Conservation (phyloP, 768 basidiomycete species). For the Boletus vinaceobasis region DNA sequence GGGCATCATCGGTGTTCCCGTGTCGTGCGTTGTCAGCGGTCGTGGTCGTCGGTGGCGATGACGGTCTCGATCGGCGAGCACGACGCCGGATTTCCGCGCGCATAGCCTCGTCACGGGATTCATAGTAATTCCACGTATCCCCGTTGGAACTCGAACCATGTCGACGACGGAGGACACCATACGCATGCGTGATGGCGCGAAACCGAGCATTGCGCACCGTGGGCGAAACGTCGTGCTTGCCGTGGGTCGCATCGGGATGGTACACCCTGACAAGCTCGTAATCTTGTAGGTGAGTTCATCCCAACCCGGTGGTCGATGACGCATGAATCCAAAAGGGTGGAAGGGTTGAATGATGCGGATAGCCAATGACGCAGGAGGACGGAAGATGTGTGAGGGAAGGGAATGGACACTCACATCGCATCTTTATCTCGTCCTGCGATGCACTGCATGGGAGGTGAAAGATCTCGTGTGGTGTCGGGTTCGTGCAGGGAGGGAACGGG, state of each 20-base stretch:
- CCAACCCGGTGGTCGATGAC: neutral
- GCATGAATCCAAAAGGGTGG: neutral
- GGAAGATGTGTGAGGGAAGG: neutral
- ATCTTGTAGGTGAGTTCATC: slow-evolving; percentile 39
- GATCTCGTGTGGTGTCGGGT: slow-evolving; percentile 68
- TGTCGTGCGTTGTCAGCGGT: neutral
- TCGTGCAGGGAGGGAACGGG: slow-evolving; percentile 51
- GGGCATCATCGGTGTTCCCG: neutral
- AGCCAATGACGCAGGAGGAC: neutral
- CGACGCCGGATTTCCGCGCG: slow-evolving; percentile 53
- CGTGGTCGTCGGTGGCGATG: slow-evolving; percentile 25
- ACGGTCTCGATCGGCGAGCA: slow-evolving; percentile 24
- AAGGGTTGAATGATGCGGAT: neutral
- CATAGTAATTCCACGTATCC: slow-evolving; percentile 1
- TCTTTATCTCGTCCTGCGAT: slow-evolving; percentile 59
- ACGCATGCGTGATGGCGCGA: slow-evolving; percentile 61
- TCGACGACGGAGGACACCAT: slow-evolving; percentile 40
- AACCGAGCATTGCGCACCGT: slow-evolving; percentile 55
- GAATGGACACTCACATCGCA: slow-evolving; percentile 49
- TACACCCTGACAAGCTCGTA: slow-evolving; percentile 70
- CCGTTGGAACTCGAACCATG: neutral
- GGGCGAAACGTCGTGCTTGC: slow-evolving; percentile 39
- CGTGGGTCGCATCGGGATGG: slow-evolving; percentile 61
- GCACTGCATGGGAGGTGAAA: slow-evolving; percentile 61
- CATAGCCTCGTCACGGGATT: slow-evolving; percentile 36